A percentile compares a stretch with the other conserved stretches of the same genome.
phyloP scores from a whole-genome alignment of 306 rosid genomes.

The Vachellia pachyceras region DNA sequence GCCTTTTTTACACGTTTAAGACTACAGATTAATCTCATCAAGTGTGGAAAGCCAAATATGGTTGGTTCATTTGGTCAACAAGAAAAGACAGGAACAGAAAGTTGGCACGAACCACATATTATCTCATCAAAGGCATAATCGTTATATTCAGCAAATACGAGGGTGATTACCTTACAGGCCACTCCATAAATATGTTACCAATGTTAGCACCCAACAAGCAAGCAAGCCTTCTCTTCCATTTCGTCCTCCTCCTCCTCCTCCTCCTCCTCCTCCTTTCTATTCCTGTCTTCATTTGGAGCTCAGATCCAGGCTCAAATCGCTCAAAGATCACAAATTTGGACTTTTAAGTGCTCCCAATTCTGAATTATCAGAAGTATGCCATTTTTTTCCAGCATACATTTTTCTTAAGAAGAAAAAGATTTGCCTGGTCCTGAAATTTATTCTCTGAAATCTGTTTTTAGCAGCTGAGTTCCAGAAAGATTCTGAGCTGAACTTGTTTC shows the following conservation, averaged over 20 bases:
- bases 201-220: not conserved
- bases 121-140: constrained; percentile 35
- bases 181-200: constrained; percentile 49
- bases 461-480: constrained; percentile 30
- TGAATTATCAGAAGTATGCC: constrained; percentile 2
- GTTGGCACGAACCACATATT: no score
- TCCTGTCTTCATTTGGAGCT: not conserved
- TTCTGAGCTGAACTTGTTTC: constrained; percentile 14
- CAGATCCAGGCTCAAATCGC: constrained; percentile 29
- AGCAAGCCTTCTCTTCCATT: not conserved
- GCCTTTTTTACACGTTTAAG: constrained; percentile 11
- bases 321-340: constrained; percentile 30
- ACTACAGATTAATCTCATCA: not conserved
- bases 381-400: not conserved
- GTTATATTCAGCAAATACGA: constrained; percentile 42
- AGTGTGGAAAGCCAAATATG: not conserved
- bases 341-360: constrained; percentile 7
- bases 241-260: no score
- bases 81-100: no score
- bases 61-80: no score
- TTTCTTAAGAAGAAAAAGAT: not conserved
- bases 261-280: not conserved
- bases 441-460: not conserved
- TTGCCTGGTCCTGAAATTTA: constrained; percentile 21
- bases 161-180: constrained; percentile 37